Base-by-base conservation (phyloP, 2,329 filamentous ascomycete genomes). In the Trichophyton benhamiae region DNA sequence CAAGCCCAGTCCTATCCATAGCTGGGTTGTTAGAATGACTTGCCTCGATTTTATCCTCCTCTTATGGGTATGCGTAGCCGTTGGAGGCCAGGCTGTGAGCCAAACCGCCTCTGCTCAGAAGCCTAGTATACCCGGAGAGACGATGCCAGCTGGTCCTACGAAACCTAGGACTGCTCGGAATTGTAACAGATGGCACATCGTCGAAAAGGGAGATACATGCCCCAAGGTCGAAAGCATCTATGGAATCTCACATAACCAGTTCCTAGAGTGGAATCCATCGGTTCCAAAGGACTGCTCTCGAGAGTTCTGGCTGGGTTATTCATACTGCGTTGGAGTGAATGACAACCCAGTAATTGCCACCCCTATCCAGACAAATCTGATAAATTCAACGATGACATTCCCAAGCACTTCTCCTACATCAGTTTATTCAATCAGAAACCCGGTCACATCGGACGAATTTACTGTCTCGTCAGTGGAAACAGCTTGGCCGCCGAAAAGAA, bases 251-350 rank as follows among this genome's bases (percentile, higher is more conserved):
- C 60, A 27, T 27, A 38, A 58, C 15, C 22, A 59, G 25, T 61
- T 61, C 55, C 25, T 61, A n/a, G 20, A 30, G 17, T 61, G 60
- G 60, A 61, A 61, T 38, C 60, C 60, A 22, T 41, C 17, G n/a
- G 60, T 61, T 52, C 30, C 53, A 57, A 41, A 36, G n/a, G 60
- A 61, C 42, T 61, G 60, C 41, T 13, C 17, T 13, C 33, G 7
- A 17, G 46, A 49, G n/a, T 61, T 61, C 48, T 61, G 60, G 60
- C 13, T 9, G 9, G 55, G 55, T n/a, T 61, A 61, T 58, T 46
- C 61, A 25, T 62, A 60, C 49, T 62, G 61, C 30, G 61, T 62
- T 36, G 61, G 61, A 13, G 61, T 62, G 1, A 25, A 22, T 3
- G 57, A 36, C 6, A 15, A 8, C 2, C 46, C 42, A 27, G 11